Percentiles rank a stretch among this genome's conserved stretches.
Conservation (phyloP, 805 yeast species). For the Ogataea angusta region DNA sequence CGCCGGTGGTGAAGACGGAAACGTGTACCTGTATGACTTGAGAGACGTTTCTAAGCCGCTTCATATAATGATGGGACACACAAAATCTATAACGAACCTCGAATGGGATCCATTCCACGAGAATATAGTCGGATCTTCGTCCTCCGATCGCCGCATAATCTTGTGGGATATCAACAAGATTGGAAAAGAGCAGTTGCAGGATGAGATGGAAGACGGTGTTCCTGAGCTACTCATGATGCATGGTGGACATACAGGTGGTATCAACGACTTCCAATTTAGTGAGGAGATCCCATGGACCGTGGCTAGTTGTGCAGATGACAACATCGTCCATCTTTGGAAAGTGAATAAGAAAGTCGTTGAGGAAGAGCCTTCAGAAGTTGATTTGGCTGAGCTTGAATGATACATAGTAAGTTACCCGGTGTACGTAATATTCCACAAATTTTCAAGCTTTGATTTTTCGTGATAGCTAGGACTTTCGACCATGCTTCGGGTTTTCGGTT, state of each 20-base stretch:
- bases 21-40: constrained; percentile 61
- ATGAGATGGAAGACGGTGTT: constrained; percentile 87
- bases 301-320: constrained; percentile 62
- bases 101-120: constrained; percentile 79
- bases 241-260: constrained; percentile 82
- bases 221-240: constrained; percentile 90
- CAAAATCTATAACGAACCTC: constrained; percentile 63
- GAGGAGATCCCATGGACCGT: constrained; percentile 73
- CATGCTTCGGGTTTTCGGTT: constrained; percentile 1
- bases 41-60: constrained; percentile 43
- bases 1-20: constrained; percentile 66
- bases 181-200: constrained; percentile 82
- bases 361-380: constrained; percentile 22
- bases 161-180: constrained; percentile 78
- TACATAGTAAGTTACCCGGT: constrained; percentile 6
- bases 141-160: constrained; percentile 72
- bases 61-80: constrained; percentile 80
- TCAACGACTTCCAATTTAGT: constrained; percentile 70
- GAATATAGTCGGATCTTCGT: constrained; percentile 73
- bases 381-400: constrained; percentile 16
- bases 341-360: constrained; percentile 35
- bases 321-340: constrained; percentile 59
- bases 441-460: background rate
- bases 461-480: background rate
- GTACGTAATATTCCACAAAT: constrained; percentile 2